Conservation (phyloP, 768 basidiomycete species). For the Lactarius hengduanensis region DNA sequence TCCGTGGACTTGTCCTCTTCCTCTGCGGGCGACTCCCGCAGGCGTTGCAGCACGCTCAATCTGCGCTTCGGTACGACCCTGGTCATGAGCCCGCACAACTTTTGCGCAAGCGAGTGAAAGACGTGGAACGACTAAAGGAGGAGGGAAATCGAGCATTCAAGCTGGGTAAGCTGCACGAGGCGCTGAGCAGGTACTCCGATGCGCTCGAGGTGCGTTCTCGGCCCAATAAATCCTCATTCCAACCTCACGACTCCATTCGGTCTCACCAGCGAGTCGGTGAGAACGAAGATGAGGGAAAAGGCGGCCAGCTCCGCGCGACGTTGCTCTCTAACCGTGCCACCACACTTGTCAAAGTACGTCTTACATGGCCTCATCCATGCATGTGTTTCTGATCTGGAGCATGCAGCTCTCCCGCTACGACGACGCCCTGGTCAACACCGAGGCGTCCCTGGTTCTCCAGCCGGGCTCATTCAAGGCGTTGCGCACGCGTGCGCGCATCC, state of each 20-base stretch:
- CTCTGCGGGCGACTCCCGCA: slow-evolving; percentile 66
- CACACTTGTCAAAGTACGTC: slow-evolving; percentile 65
- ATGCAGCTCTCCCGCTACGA: slow-evolving; percentile 59
- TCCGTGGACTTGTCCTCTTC: slow-evolving; percentile 81
- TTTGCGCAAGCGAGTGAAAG: slow-evolving; percentile 75
- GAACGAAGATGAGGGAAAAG: slow-evolving; percentile 66
- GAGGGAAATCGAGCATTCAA: slow-evolving; percentile 84
- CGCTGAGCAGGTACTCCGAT: slow-evolving; percentile 65
- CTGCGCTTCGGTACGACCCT: slow-evolving; percentile 76
- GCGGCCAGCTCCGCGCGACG: slow-evolving; percentile 78
- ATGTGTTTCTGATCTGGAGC: slow-evolving; percentile 9
- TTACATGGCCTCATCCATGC: not conserved
- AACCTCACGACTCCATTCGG: not conserved
- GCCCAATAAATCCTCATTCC: no score
- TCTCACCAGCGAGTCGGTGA: slow-evolving; percentile 58
- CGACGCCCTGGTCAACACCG: slow-evolving; percentile 70
- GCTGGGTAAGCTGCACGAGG: slow-evolving; percentile 53
- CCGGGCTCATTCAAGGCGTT: slow-evolving; percentile 80
- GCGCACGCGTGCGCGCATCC: slow-evolving; percentile 80
- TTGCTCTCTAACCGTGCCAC: slow-evolving; percentile 84
- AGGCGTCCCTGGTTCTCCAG: slow-evolving; percentile 59
- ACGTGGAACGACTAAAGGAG: slow-evolving; percentile 80
- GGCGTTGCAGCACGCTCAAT: slow-evolving; percentile 66
- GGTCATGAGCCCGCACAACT: slow-evolving; percentile 67
- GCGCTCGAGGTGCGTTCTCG: slow-evolving; percentile 57